Evolutionary conservation across 352 stramenopile species (phyloP).

Genomic region (Pythium oligandrum): DNA sequence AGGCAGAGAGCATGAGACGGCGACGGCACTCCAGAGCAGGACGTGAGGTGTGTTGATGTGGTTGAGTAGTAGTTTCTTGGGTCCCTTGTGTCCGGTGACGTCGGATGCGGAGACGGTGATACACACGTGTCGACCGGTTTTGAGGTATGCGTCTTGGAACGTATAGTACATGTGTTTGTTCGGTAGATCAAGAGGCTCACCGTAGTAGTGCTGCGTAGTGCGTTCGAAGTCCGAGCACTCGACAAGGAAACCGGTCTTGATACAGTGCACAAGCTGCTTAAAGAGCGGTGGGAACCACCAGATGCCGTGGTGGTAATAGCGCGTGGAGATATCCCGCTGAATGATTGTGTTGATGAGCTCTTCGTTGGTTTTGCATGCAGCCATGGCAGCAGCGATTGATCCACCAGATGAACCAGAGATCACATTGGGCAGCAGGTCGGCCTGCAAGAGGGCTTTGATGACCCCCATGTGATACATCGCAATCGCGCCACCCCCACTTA

Average conservation of each 20-base stretch:
- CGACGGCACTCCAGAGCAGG: slow-evolving; percentile 87
- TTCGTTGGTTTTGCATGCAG: slow-evolving; percentile 81
- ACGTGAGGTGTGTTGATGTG: slow-evolving; percentile 93
- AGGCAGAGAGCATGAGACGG: slow-evolving; percentile 88
- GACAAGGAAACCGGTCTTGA: slow-evolving; percentile 87
- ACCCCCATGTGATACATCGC: slow-evolving; percentile 95
- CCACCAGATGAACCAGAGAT: slow-evolving; percentile 92
- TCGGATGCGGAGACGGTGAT: slow-evolving; percentile 92
- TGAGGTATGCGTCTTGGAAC: slow-evolving; percentile 92
- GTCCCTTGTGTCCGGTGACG: slow-evolving; percentile 78
- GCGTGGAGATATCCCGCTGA: slow-evolving; percentile 52
- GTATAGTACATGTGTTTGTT: slow-evolving; percentile 75
- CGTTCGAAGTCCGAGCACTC: slow-evolving; percentile 71
- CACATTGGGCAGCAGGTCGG: slow-evolving; percentile 86
- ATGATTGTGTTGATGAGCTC: slow-evolving; percentile 62
- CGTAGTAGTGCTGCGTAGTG: slow-evolving; percentile 93
- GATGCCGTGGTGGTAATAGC: slow-evolving; percentile 48
- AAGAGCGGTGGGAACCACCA: slow-evolving; percentile 77
- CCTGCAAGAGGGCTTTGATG: slow-evolving; percentile 84
- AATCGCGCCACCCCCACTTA: slow-evolving; percentile 88
- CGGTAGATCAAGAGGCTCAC: slow-evolving; percentile 40
- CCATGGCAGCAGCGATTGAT: slow-evolving; percentile 83
- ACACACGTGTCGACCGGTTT: slow-evolving; percentile 90
- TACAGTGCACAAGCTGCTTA: slow-evolving; percentile 83
- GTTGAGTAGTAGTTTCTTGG: slow-evolving; percentile 87